Evolutionary conservation across 2,329 filamentous ascomycete genomes (phyloP).

Genomic region (Neonectria coccinea): DNA sequence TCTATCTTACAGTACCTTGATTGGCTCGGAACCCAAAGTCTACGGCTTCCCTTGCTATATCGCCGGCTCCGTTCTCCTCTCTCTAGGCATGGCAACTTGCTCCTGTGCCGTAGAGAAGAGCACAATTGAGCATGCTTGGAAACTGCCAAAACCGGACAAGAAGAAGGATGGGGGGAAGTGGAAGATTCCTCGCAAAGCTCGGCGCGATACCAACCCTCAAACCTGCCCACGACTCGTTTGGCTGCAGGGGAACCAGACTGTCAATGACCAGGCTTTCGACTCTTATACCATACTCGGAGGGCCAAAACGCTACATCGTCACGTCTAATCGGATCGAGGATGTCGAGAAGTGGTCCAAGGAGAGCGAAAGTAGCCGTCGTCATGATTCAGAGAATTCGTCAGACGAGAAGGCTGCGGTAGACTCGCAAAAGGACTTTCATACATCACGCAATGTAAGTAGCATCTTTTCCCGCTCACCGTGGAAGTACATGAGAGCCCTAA

Average conservation of each 20-base stretch:
- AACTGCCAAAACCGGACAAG: background rate
- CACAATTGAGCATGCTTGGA: slow-evolving; percentile 1
- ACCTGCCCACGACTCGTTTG: background rate
- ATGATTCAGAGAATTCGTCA: too few relatives aligned
- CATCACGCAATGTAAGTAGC: too few relatives aligned
- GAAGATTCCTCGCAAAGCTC: background rate
- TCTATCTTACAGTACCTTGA: too few relatives aligned
- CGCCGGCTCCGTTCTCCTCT: slow-evolving; percentile 7
- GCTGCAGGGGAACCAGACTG: slow-evolving; percentile 11
- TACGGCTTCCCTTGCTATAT: slow-evolving; percentile 15
- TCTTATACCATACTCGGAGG: slow-evolving; percentile 8
- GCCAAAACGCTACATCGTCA: slow-evolving; percentile 2
- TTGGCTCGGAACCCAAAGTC: background rate
- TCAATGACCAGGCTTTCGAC: slow-evolving; percentile 14
- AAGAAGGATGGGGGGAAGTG: background rate
- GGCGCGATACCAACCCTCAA: too few relatives aligned
- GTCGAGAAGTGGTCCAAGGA: too few relatives aligned
- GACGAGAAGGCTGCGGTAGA: too few relatives aligned
- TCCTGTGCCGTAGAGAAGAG: slow-evolving; percentile 5
- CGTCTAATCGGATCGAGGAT: background rate
- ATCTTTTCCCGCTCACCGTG: too few relatives aligned
- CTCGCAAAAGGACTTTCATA: too few relatives aligned
- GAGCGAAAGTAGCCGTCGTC: too few relatives aligned
- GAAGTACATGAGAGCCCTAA: too few relatives aligned
- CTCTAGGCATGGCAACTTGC: slow-evolving; percentile 5